Base-by-base conservation (phyloP, 2,329 filamentous ascomycete species). In the Aspergillus felis region DNA sequence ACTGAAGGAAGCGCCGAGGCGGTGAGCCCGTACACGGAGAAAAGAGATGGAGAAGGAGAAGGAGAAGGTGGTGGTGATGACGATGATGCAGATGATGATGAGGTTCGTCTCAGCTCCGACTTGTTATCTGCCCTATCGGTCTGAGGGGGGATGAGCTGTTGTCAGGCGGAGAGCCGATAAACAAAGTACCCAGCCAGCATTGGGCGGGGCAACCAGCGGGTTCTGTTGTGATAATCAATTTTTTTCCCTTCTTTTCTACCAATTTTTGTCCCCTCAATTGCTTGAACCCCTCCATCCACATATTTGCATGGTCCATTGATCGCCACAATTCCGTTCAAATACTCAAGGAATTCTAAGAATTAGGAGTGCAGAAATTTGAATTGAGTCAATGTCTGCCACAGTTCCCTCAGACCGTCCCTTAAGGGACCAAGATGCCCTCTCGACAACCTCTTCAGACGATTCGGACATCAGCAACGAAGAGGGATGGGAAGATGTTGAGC, bases 401-500 rank as follows among this genome's bases (percentile, higher is more conserved):
- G 63, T 65, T 22, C 54, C 61, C 50, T 52, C 57, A 49, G 58
- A 68, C 7, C 60, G 60, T 28, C 60, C 60, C 32, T 56, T 59
- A 22, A 64, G 61, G 28, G 66, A 70, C 47, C 59, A 66, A 32
- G 65, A 68, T 38, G 57, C 60, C 27, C 68, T 68, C 53, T 66
- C 68, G 9, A 61, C 52, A 32, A 62, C 66, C 2, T 61, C 70
- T 8, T 78, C 76, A 44, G 73, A 74, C 46, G 74, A 74, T 53
- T 79, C 76, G n/a, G 78, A 81, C 68, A 67, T 77, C 48, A 75
- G 78, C 51, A 72, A 76, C 46, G 80, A 82, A 57, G 81, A 82
- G 62, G 81, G 80, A 29, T 84, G 82, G 82, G 77, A 83, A 69
- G 82, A 84, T 71, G 74, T 81, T 35, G 87, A 89, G 66, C 78